Conservation (phyloP, 768 basidiomycete genomes). For the Leccinum disarticulatum region DNA sequence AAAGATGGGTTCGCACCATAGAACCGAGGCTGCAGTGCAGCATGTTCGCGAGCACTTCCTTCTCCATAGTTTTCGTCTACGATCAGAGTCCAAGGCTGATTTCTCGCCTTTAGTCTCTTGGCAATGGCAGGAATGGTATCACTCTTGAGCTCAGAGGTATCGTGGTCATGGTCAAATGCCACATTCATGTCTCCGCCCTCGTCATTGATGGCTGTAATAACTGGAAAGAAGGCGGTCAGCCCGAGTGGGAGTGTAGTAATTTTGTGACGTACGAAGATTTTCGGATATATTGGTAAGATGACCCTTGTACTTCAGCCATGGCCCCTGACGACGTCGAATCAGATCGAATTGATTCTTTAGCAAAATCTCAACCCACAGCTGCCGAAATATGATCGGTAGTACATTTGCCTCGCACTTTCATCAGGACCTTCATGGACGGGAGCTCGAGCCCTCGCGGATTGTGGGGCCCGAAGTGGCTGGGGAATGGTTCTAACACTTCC, state of each 20-base stretch:
- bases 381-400: slow-evolving; percentile 99
- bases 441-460: slow-evolving; percentile 68
- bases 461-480: slow-evolving; percentile 61
- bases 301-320: slow-evolving; percentile 99
- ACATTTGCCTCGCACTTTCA: slow-evolving; percentile 96
- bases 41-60: slow-evolving; percentile 96
- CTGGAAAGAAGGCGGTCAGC: slow-evolving; percentile 37
- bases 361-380: slow-evolving; percentile 55
- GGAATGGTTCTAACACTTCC: slow-evolving; percentile 84
- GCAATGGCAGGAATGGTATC: slow-evolving; percentile 92
- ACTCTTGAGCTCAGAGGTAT: slow-evolving; percentile 39
- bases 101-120: slow-evolving; percentile 80
- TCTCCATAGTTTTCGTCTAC: slow-evolving; percentile 99
- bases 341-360: not conserved
- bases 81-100: slow-evolving; percentile 89
- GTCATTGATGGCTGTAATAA: slow-evolving; percentile 95
- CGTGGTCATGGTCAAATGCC: slow-evolving; percentile 75
- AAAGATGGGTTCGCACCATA: slow-evolving; percentile 52
- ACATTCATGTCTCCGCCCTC: slow-evolving; percentile 92
- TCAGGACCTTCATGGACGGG: slow-evolving; percentile 76
- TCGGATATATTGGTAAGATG: slow-evolving; percentile 96
- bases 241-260: not conserved
- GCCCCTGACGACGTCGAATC: slow-evolving; percentile 54
- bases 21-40: slow-evolving; percentile 94
- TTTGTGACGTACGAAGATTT: slow-evolving; percentile 70